Conservation (phyloP, 129 eudicot genomes). For the Arctium lappa region DNA sequence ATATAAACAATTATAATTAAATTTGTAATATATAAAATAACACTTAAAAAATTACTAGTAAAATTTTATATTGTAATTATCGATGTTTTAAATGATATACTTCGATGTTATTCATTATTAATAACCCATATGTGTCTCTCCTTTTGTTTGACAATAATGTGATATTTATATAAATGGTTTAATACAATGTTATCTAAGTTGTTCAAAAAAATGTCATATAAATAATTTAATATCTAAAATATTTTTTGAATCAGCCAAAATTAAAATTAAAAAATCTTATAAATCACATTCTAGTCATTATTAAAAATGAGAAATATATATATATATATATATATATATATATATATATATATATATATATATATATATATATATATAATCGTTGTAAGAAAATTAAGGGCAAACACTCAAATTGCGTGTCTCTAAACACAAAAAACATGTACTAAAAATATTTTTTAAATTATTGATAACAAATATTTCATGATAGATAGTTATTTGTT, state of each 20-base stretch:
- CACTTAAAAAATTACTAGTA: background rate
- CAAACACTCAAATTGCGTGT: background rate
- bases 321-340: background rate
- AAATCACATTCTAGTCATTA: background rate
- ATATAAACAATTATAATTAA: background rate
- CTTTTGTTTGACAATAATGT: background rate
- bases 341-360: background rate
- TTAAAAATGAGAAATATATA: background rate
- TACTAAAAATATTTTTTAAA: background rate
- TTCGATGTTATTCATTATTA: background rate
- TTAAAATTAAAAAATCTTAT: background rate
- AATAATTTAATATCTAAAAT: too few species aligned
- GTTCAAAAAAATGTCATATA: too few species aligned
- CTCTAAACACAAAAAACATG: background rate
- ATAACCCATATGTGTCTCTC: background rate
- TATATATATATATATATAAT: background rate
- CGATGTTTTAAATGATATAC: background rate
- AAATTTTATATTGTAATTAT: background rate
- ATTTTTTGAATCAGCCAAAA: too few species aligned
- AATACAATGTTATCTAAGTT: too few species aligned
- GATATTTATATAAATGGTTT: background rate
- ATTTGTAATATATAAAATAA: background rate
- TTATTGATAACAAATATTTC: background rate
- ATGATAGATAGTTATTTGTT: background rate
- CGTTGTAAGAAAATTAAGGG: background rate